These are phyloP conservation scores for Chaetomium strumarium DNA, from an alignment of 2,329 filamentous ascomycete species.

Conservation along the genomic window DNA sequence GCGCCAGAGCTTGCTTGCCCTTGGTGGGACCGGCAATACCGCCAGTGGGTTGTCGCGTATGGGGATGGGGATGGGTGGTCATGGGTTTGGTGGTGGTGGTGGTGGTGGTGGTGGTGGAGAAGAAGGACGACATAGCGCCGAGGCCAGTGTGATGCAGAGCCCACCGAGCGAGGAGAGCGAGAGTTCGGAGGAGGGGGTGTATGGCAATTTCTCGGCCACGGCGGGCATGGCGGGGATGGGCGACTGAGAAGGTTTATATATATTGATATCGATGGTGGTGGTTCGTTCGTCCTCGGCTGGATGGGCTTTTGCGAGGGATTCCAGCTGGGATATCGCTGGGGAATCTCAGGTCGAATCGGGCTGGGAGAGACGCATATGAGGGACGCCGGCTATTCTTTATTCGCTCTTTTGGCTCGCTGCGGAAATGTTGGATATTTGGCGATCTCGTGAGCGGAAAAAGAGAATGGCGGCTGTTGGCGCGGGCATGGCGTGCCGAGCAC, in stretches of 20 bases:
- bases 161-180: constrained; percentile 43
- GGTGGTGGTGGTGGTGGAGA: constrained; percentile 15
- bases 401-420: background rate
- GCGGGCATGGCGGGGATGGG: constrained; percentile 28
- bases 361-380: background rate
- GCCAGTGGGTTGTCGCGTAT: constrained; percentile 27
- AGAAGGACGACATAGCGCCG: constrained; percentile 34
- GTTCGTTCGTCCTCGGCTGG: background rate
- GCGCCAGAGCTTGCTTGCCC: constrained; percentile 34
- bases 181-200: constrained; percentile 52
- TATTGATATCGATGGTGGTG: background rate
- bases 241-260: constrained; percentile 7
- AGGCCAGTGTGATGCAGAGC: constrained; percentile 47
- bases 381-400: background rate
- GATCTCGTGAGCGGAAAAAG: background rate
- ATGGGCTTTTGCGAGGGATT: background rate
- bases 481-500: constrained; percentile 17
- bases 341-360: background rate
- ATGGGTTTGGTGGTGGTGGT: constrained; percentile 10
- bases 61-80: constrained; percentile 22
- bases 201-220: constrained; percentile 35
- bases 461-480: background rate
- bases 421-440: background rate
- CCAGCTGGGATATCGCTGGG: background rate
- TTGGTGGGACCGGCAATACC: constrained; percentile 25